These are phyloP conservation scores for Onygenales sp. DNA, from an alignment of 2,329 filamentous ascomycete species.

Conservation along the genomic window DNA sequence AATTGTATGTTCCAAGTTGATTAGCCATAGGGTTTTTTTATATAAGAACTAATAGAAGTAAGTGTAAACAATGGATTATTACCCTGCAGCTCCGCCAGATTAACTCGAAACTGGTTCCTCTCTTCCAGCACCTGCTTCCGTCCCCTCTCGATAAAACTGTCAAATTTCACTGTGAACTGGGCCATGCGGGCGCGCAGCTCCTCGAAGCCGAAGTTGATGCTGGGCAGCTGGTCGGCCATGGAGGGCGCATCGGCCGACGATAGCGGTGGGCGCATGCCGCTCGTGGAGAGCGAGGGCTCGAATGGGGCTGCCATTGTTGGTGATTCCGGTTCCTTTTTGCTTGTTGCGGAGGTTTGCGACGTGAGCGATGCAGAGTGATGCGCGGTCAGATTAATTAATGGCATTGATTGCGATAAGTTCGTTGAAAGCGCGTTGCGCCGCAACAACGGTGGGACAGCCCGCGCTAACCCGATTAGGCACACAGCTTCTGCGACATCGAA, in stretches of 20 bases:
- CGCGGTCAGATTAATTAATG: too few relatives aligned
- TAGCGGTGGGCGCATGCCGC: conserved; percentile 43
- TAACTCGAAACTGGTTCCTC: conserved; percentile 87
- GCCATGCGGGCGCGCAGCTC: conserved; percentile 91
- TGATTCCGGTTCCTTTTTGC: neutral
- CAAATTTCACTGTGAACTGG: conserved; percentile 82
- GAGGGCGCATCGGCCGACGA: conserved; percentile 45
- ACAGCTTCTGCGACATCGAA: too few relatives aligned
- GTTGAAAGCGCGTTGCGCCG: too few relatives aligned
- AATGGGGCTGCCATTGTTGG: conserved; percentile 30
- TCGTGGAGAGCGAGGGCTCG: conserved; percentile 48
- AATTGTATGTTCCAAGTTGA: conserved; percentile 1
- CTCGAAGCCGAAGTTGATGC: conserved; percentile 91
- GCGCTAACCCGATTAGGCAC: too few relatives aligned
- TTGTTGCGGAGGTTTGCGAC: too few relatives aligned
- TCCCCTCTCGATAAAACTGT: conserved; percentile 86
- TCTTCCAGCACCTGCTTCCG: conserved; percentile 85
- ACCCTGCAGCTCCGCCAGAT: conserved; percentile 85
- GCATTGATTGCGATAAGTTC: too few relatives aligned
- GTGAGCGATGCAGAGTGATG: too few relatives aligned
- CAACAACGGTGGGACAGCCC: too few relatives aligned
- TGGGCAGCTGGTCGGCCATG: conserved; percentile 64
- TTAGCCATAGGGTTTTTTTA: neutral
- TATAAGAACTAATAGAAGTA: neutral
- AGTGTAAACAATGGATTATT: conserved; percentile 13